phyloP scores from a whole-genome alignment of 352 stramenopile species.

The Saprolegnia parasitica region DNA sequence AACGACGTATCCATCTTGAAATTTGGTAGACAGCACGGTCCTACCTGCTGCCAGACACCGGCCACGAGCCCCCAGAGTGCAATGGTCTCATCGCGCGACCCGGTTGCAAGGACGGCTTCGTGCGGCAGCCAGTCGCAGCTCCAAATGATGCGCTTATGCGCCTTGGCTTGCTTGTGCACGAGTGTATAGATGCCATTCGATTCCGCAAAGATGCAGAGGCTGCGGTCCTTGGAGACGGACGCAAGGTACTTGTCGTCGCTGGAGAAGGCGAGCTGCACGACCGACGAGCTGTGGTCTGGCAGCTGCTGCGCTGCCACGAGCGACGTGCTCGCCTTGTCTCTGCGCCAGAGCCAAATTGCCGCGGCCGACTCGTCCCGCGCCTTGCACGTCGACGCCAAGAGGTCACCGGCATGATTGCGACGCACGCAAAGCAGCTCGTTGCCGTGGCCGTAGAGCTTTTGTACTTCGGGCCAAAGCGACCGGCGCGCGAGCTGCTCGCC shows the following conservation, averaged over 20 bases:
- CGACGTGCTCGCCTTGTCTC: conserved; percentile 41
- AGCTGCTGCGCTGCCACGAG: conserved; percentile 39
- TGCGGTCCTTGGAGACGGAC: conserved; percentile 68
- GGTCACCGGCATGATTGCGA: conserved; percentile 45
- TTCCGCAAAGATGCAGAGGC: conserved; percentile 55
- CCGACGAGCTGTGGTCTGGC: conserved; percentile 68
- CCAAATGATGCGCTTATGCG: conserved; percentile 78
- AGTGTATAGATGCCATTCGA: conserved; percentile 39
- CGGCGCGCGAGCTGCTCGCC: conserved; percentile 56
- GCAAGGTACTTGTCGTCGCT: conserved; percentile 52
- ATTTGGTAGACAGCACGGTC: not conserved
- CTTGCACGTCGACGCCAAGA: conserved; percentile 69
- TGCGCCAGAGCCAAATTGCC: conserved; percentile 62
- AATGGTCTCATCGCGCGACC: conserved; percentile 61
- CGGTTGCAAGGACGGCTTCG: conserved; percentile 50
- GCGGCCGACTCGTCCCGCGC: conserved; percentile 64
- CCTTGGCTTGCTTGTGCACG: conserved; percentile 44
- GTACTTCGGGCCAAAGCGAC: conserved; percentile 69
- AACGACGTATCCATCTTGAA: not conserved
- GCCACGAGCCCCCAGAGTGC: conserved; percentile 41
- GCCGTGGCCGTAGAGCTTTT: conserved; percentile 74
- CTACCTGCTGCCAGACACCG: conserved; percentile 31
- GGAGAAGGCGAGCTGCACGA: conserved; percentile 72
- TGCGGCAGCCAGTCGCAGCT: conserved; percentile 67
- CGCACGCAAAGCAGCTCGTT: conserved; percentile 72